Percentiles rank a stretch among this genome's conserved stretches.
phyloP scores from a whole-genome alignment of 441 rosid species.

The California macrophylla region DNA sequence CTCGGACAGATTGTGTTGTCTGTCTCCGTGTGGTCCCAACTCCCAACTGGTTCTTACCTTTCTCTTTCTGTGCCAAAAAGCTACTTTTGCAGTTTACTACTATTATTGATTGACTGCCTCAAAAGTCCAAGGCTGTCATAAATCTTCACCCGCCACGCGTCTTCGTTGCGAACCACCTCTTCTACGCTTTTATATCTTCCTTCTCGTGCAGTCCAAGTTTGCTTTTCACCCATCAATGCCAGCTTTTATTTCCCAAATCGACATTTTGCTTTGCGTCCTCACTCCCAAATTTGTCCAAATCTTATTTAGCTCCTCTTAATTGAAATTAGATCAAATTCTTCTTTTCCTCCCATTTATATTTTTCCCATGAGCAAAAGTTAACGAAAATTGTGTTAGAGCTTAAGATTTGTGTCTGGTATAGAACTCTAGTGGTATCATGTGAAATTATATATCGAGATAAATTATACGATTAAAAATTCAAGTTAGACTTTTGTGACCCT shows the following conservation, averaged over 20 bases:
- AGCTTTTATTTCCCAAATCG: background rate
- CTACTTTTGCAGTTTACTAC: slow-evolving; percentile 5
- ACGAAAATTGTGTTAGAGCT: background rate
- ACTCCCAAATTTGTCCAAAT: too few relatives aligned
- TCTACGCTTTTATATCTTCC: background rate
- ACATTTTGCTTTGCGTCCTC: background rate
- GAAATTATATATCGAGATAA: too few relatives aligned
- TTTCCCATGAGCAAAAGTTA: background rate
- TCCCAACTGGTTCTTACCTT: background rate
- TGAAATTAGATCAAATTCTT: background rate
- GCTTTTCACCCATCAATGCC: slow-evolving; percentile 4
- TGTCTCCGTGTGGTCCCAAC: slow-evolving; percentile 4
- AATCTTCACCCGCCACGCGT: slow-evolving; percentile 6
- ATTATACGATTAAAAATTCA: too few relatives aligned
- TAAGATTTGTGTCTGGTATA: background rate
- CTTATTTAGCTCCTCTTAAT: background rate
- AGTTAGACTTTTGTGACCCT: too few relatives aligned
- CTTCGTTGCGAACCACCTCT: background rate
- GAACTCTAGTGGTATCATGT: background rate
- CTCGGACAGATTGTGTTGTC: too few relatives aligned
- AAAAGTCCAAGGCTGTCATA: slow-evolving; percentile 2
- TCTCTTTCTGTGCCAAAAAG: slow-evolving; percentile 7
- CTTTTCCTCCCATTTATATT: background rate
- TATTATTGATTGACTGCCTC: slow-evolving; percentile 2
- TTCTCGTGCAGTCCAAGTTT: background rate